Evolutionary conservation across 306 rosid genomes (phyloP).

Genomic region (Fagus sylvatica): DNA sequence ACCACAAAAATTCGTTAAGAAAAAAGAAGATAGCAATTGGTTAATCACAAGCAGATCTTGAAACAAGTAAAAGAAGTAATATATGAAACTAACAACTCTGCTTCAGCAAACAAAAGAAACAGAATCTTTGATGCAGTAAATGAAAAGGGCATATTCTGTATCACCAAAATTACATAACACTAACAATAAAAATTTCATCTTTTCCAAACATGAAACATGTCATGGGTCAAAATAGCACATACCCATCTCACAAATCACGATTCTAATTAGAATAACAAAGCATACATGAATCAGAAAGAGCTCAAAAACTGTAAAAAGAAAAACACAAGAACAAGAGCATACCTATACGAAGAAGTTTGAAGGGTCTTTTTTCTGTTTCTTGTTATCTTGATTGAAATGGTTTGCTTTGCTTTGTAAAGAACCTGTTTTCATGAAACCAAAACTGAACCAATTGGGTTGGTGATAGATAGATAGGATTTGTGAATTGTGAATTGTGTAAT

Average conservation of each 20-base stretch:
- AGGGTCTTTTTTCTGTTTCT: background rate
- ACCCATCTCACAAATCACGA: constrained; percentile 9
- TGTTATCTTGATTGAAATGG: background rate
- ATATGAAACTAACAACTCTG: background rate
- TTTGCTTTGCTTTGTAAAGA: no score
- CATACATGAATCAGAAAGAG: background rate
- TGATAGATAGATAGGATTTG: no score
- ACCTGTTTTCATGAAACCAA: no score
- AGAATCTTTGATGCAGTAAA: background rate
- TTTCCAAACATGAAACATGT: background rate
- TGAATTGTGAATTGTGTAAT: no score
- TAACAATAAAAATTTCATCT: background rate
- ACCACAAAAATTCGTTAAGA: background rate
- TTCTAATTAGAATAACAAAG: background rate
- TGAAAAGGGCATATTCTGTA: background rate
- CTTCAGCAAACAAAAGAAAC: background rate
- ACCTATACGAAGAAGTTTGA: background rate
- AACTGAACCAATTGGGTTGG: no score
- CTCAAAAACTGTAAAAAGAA: background rate
- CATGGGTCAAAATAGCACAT: background rate
- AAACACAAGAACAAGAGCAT: background rate
- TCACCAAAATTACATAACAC: background rate
- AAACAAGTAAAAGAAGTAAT: background rate
- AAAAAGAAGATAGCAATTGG: background rate
- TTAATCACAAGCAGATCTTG: background rate